Percentiles rank a stretch among this genome's conserved stretches.
phyloP scores from a whole-genome alignment of 345 rosid species.

The Euphorbia pulcherrima region DNA sequence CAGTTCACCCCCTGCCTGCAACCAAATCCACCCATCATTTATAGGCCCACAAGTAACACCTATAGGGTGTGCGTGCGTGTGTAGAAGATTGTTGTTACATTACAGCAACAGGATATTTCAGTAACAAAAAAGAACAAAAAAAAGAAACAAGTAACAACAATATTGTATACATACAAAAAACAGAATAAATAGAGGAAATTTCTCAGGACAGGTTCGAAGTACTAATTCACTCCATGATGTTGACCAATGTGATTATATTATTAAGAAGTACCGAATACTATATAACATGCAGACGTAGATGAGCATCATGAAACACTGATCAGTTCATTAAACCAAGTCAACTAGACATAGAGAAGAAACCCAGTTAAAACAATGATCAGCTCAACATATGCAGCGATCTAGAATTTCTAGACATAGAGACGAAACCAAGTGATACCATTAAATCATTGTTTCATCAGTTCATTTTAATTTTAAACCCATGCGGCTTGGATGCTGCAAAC shows the following conservation, averaged over 20 bases:
- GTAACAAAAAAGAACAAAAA: not conserved
- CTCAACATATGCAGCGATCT: no score
- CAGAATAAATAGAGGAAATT: not conserved
- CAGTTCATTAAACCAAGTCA: not conserved
- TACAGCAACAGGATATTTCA: not conserved
- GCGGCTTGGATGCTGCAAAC: not conserved
- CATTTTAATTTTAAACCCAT: not conserved
- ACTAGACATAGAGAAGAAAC: not conserved
- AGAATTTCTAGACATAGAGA: not conserved
- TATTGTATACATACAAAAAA: not conserved
- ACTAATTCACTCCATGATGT: not conserved
- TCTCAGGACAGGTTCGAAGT: not conserved
- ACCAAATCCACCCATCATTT: constrained; percentile 11
- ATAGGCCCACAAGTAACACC: not conserved
- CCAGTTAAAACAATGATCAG: no score
- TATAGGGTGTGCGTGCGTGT: no score
- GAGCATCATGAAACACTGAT: not conserved
- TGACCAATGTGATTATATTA: not conserved
- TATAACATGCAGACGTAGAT: not conserved
- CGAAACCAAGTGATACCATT: not conserved
- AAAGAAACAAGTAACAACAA: not conserved
- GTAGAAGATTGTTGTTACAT: not conserved
- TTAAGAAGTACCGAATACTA: not conserved
- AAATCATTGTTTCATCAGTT: not conserved
- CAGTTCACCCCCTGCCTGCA: constrained; percentile 95